phyloP scores from a whole-genome alignment of 768 basidiomycete genomes.

The Mrakia blollopis region DNA sequence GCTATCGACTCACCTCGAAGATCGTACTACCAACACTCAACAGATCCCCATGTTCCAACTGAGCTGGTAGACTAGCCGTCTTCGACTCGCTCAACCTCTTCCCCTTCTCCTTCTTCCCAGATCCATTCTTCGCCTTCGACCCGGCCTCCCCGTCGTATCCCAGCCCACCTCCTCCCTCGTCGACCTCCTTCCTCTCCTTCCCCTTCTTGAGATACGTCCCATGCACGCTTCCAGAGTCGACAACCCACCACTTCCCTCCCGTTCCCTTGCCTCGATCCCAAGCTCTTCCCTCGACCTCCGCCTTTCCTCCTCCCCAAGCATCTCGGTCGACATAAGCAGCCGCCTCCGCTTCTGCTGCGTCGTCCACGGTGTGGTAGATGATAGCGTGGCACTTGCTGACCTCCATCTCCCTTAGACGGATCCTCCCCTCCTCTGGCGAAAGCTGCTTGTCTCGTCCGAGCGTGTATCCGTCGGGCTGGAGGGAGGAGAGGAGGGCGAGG shows the following conservation, averaged over 20 bases:
- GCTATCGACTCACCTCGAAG: constrained; percentile 23
- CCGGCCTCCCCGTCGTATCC: background rate
- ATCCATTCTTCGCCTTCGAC: background rate
- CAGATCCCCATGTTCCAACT: constrained; percentile 23
- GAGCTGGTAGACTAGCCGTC: constrained; percentile 18
- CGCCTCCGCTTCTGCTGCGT: background rate
- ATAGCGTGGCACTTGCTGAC: constrained; percentile 28
- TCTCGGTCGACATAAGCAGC: constrained; percentile 24
- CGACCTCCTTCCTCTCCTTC: background rate
- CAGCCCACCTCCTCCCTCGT: background rate
- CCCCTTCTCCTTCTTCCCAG: constrained; percentile 3
- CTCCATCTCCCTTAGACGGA: constrained; percentile 30
- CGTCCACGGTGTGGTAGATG: constrained; percentile 15
- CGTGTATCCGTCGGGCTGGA: constrained; percentile 28
- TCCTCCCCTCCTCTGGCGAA: constrained; percentile 18
- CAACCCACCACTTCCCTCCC: constrained; percentile 26
- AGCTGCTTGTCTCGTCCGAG: constrained; percentile 29
- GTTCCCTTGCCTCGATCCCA: constrained; percentile 5
- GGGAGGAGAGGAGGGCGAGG: constrained; percentile 21
- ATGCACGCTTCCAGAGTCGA: constrained; percentile 29
- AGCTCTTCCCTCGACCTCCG: background rate
- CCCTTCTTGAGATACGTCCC: constrained; percentile 25
- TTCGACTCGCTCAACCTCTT: constrained; percentile 25
- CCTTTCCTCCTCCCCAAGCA: background rate
- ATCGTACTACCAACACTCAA: constrained; percentile 17